Conservation (phyloP, 2,329 filamentous ascomycete genomes). For the Akanthomyces dipterigenus region DNA sequence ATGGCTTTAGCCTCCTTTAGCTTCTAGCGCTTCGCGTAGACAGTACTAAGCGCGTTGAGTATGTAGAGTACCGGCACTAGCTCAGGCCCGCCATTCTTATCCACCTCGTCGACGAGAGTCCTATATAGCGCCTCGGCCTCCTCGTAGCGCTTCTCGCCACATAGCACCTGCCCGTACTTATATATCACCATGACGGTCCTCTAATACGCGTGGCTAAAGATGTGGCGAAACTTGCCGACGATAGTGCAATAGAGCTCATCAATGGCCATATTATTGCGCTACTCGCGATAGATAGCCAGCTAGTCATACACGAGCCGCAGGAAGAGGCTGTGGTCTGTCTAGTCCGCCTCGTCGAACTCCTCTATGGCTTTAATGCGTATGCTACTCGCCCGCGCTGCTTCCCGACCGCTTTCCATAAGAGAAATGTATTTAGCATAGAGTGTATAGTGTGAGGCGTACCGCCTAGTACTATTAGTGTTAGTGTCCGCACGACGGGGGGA, state of each 20-base stretch:
- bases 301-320: background rate
- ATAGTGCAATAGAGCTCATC: background rate
- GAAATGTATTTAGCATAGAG: too few species aligned
- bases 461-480: background rate
- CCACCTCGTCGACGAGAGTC: background rate
- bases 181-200: background rate
- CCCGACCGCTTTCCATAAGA: too few species aligned
- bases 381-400: too few species aligned
- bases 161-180: background rate
- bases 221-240: background rate
- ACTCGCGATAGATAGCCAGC: background rate
- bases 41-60: background rate
- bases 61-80: background rate
- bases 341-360: background rate
- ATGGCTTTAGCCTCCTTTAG: background rate
- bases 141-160: background rate
- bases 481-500: background rate
- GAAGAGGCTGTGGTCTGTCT: background rate
- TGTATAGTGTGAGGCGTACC: too few species aligned
- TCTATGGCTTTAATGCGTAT: background rate
- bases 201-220: background rate
- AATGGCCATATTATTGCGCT: background rate
- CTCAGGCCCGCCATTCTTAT: background rate
- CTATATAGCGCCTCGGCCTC: background rate
- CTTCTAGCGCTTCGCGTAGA: background rate